These are phyloP conservation scores for Taxawa tesnikishii DNA, from an alignment of 2,329 filamentous ascomycete genomes.

Conservation along the genomic window DNA sequence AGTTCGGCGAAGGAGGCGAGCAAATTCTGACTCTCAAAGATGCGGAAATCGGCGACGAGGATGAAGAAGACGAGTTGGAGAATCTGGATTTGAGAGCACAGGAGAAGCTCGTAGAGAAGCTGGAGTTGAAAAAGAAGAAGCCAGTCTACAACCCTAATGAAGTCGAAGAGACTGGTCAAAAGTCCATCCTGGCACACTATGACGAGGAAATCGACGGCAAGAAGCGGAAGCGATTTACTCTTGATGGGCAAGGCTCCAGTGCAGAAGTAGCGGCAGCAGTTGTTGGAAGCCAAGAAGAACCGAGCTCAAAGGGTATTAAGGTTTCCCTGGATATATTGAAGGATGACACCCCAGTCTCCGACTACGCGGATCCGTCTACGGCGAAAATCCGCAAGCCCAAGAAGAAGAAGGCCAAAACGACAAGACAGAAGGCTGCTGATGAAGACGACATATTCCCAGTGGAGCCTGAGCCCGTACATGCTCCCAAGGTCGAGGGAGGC, in stretches of 20 bases:
- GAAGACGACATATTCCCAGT: constrained; percentile 42
- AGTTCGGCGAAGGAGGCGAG: constrained; percentile 65
- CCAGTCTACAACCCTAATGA: constrained; percentile 79
- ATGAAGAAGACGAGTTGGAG: constrained; percentile 82
- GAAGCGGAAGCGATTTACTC: constrained; percentile 78
- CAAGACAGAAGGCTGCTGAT: constrained; percentile 54
- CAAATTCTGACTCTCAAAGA: constrained; percentile 95
- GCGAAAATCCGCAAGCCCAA: constrained; percentile 93
- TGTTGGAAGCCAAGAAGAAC: constrained; percentile 26
- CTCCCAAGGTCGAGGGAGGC: constrained; percentile 25
- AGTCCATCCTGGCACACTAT: constrained; percentile 73
- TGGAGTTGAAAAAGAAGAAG: constrained; percentile 83
- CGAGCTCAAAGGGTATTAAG: constrained; percentile 51
- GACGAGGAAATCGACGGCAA: constrained; percentile 92
- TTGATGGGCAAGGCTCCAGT: constrained; percentile 65
- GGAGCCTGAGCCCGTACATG: constrained; percentile 18
- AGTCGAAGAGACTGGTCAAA: constrained; percentile 50
- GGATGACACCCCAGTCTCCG: constrained; percentile 59
- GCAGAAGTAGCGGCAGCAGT: constrained; percentile 49
- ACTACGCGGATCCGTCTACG: constrained; percentile 77
- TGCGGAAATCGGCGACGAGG: constrained; percentile 64
- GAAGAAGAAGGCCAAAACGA: constrained; percentile 65
- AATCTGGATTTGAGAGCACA: constrained; percentile 59
- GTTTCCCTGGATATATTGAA: constrained; percentile 63
- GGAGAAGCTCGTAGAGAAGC: constrained; percentile 60